Base-by-base conservation (phyloP, 768 basidiomycete genomes). In the Termitomyces sp. region DNA sequence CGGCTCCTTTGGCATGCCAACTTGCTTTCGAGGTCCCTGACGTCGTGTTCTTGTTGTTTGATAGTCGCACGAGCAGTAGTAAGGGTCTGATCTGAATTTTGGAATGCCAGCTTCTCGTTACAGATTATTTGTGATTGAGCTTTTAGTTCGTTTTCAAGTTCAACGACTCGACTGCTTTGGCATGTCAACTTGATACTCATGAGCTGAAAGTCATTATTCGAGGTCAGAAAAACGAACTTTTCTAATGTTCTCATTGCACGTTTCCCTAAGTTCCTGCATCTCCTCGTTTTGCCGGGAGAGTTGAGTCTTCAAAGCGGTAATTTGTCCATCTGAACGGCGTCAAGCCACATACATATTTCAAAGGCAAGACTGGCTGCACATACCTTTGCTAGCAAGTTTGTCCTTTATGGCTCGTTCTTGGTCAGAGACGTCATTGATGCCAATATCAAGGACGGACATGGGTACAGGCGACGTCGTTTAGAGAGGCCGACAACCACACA, bases 141-240 rank as follows among this genome's bases (percentile, higher is more conserved):
- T 8, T 70, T 71, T 23, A 84, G 74, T 33, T 81, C 77, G 0
- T 72, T 68, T 66, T 89, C 86, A 26, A 89, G 76, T 54, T 75
- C 72, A 47, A 87, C 68, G 16, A 77, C 81, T 32, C 83, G 83
- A 60, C 80, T 75, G 5, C 82, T 76, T 72, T 89, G 87, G 56
- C 71, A 68, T 47, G 77, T 77, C 52, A 89, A 73, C 88, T 89
- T 20, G 30, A 60, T 46, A 14, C 30, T 44, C n/a, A 10, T 59
- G 40, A 49, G 52, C n/a, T 44, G 10, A 50, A 55, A 28, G 58
- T 43, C n/a, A 4, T 28, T 9, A 40, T 14, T 14, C n/a, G 23
- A 41, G 26, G 51, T 47, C 10, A n/a, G 12, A 9, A 33, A 43
- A 23, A 64, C 72, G 26, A 57, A 81, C 82, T 70, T 80, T 80